Conservation (phyloP, 768 basidiomycete species). For the Pilatotrama ljubarskyi region DNA sequence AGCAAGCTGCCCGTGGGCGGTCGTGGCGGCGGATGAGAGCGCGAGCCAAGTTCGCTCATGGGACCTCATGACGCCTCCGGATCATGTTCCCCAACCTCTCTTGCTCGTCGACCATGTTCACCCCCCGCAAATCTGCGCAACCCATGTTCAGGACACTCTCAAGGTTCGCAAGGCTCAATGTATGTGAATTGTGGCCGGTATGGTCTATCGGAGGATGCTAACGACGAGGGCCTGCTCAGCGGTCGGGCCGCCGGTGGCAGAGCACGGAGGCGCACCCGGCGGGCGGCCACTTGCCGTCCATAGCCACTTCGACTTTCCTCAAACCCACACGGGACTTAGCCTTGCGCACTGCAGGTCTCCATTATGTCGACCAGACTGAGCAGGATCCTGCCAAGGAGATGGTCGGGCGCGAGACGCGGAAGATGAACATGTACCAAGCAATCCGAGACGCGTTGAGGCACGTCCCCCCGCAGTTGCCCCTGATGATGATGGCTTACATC, state of each 20-base stretch:
- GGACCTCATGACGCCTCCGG: constrained; percentile 24
- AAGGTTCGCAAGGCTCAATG: constrained; percentile 11
- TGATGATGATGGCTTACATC: constrained; percentile 5
- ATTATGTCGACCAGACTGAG: constrained; percentile 66
- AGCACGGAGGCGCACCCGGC: constrained; percentile 74
- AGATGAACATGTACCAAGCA: constrained; percentile 96
- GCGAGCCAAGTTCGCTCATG: constrained; percentile 19
- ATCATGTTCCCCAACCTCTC: constrained; percentile 26
- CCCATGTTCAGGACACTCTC: constrained; percentile 20
- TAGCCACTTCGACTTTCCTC: constrained; percentile 68
- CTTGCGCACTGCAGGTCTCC: constrained; percentile 68
- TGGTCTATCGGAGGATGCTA: neutral
- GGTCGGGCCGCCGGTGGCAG: constrained; percentile 44
- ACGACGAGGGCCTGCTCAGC: neutral
- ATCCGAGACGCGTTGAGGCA: constrained; percentile 89
- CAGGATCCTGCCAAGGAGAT: constrained; percentile 44
- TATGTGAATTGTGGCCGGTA: constrained; percentile 11
- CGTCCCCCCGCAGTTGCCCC: constrained; percentile 11
- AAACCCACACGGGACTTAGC: constrained; percentile 66
- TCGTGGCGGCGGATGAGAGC: constrained; percentile 23
- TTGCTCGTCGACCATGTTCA: constrained; percentile 28
- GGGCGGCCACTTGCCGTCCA: constrained; percentile 73
- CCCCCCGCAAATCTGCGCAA: constrained; percentile 16
- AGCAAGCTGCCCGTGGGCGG: constrained; percentile 19
- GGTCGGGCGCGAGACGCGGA: constrained; percentile 83